A percentile compares a stretch with the other conserved stretches of the same genome.
Conservation (phyloP, 139 green algal genomes). For the Nannochloris sp. region DNA sequence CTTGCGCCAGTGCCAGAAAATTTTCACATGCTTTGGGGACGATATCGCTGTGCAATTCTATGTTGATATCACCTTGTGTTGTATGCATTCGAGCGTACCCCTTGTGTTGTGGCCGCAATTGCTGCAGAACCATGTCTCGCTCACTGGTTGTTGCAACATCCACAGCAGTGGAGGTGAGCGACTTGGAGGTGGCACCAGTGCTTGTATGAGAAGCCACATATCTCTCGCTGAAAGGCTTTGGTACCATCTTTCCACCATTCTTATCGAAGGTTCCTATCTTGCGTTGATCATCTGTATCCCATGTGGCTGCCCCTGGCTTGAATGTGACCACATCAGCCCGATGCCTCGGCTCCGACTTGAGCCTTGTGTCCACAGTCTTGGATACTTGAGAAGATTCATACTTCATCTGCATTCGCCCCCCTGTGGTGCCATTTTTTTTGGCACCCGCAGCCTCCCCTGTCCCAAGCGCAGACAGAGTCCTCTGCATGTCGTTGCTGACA, state of each 20-base stretch:
- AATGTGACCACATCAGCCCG: constrained; percentile 32
- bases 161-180: constrained; percentile 79
- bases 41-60: constrained; percentile 87
- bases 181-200: constrained; percentile 45
- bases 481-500: constrained; percentile 64
- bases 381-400: constrained; percentile 37
- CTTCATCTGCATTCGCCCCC: constrained; percentile 41
- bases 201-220: constrained; percentile 28
- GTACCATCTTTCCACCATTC: constrained; percentile 16
- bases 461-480: constrained; percentile 40
- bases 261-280: constrained; percentile 2
- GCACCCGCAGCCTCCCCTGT: constrained; percentile 18
- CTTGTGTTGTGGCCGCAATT: constrained; percentile 78
- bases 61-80: constrained; percentile 76
- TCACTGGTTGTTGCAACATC: constrained; percentile 47
- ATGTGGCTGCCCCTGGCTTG: constrained; percentile 76
- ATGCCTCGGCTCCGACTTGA: not conserved
- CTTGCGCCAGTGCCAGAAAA: constrained; percentile 80
- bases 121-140: constrained; percentile 39
- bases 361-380: constrained; percentile 1
- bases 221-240: constrained; percentile 33
- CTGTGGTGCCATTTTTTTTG: constrained; percentile 48
- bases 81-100: constrained; percentile 74
- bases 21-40: constrained; percentile 88
- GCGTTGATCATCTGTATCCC: constrained; percentile 53